Evolutionary conservation across 2,329 filamentous ascomycete genomes (phyloP).

Genomic region (Cladophialophora exuberans): DNA sequence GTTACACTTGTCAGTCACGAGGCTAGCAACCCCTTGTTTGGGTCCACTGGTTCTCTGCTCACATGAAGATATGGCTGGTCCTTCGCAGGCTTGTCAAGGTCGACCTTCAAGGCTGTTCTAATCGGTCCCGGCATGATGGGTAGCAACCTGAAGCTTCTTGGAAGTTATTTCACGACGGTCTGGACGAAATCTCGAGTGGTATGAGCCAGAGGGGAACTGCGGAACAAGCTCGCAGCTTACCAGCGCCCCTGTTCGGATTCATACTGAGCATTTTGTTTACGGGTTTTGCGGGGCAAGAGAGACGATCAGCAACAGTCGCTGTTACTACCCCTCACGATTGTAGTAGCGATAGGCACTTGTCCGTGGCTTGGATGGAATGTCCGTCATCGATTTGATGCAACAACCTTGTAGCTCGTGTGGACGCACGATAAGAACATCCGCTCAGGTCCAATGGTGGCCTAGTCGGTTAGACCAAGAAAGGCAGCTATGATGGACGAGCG

Average conservation of each 20-base stretch:
- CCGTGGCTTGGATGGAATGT: conserved; percentile 3
- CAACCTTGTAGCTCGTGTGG: conserved; percentile 18
- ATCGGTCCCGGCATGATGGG: conserved; percentile 46
- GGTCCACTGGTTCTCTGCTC: conserved; percentile 39
- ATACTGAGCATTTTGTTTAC: conserved; percentile 23
- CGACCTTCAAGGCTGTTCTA: conserved; percentile 73
- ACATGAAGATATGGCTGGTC: conserved; percentile 74
- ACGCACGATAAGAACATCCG: conserved; percentile 25
- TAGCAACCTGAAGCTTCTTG: background rate
- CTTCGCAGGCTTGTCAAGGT: conserved; percentile 70
- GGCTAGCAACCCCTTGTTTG: too few species aligned
- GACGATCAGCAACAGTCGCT: background rate
- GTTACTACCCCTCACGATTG: conserved; percentile 25
- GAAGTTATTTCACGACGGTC: background rate
- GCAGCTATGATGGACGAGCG: conserved; percentile 29
- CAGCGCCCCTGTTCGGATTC: conserved; percentile 4
- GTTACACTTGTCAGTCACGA: conserved; percentile 11
- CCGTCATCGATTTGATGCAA: conserved; percentile 14
- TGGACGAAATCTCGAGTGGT: background rate
- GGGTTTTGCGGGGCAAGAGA: conserved; percentile 25
- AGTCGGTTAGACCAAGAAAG: conserved; percentile 23
- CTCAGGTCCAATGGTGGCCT: conserved; percentile 20
- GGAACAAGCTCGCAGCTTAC: conserved; percentile 6
- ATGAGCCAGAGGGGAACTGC: too few species aligned
- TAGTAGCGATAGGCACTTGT: conserved; percentile 25